These are phyloP conservation scores for Saccharomyces hybrid DNA, from an alignment of 1,139 yeast species.

Conservation along the genomic window DNA sequence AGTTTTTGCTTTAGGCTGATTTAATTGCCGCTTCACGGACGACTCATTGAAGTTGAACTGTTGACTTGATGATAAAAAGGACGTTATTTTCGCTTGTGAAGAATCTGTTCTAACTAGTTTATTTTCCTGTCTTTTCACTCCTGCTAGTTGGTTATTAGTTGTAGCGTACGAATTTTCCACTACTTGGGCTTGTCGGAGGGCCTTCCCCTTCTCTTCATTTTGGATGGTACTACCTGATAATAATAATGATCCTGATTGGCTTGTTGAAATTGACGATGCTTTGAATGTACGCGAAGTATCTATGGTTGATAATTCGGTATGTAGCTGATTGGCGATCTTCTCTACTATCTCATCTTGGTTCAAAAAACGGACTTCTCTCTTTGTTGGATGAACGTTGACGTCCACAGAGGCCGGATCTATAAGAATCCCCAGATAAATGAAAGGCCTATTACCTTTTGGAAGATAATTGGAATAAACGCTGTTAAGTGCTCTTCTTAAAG, in stretches of 20 bases:
- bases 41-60: constrained; percentile 1
- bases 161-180: not conserved
- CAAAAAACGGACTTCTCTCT: constrained; percentile 81
- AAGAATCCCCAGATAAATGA: constrained; percentile 61
- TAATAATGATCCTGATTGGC: constrained; percentile 5
- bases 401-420: constrained; percentile 69
- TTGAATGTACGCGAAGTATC: constrained; percentile 67
- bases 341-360: constrained; percentile 83
- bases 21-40: not conserved
- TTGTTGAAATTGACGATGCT: constrained; percentile 43
- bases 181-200: constrained; percentile 3
- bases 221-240: not conserved
- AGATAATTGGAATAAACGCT: constrained; percentile 59
- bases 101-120: constrained; percentile 72
- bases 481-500: constrained; percentile 60
- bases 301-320: constrained; percentile 44
- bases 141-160: not conserved
- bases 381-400: constrained; percentile 94
- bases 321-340: constrained; percentile 44
- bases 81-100: constrained; percentile 50
- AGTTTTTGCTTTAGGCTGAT: not conserved
- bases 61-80: constrained; percentile 33
- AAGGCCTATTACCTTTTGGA: constrained; percentile 77
- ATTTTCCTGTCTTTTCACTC: constrained; percentile 44
- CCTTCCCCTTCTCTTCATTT: not conserved